A percentile compares a stretch with the other conserved stretches of the same genome.
These are phyloP conservation scores for Monosporozyma unispora DNA, from an alignment of 805 yeast genomes.

Conservation along the genomic window DNA sequence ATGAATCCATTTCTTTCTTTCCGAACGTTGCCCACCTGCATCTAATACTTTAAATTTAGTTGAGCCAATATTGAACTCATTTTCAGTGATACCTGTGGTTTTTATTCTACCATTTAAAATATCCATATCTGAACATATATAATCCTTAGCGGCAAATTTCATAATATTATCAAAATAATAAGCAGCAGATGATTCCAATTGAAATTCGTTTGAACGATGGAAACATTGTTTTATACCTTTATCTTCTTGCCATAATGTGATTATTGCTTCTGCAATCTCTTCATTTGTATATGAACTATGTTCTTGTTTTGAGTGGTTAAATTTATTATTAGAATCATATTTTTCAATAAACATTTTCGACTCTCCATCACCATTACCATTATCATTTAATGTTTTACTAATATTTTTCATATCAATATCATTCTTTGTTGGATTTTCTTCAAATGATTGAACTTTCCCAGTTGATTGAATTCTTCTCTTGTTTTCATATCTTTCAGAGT, in stretches of 20 bases:
- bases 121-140: conserved; percentile 70
- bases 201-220: conserved; percentile 63
- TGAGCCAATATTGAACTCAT: conserved; percentile 59
- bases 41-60: conserved; percentile 71
- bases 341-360: conserved; percentile 7
- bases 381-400: conserved; percentile 15
- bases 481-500: conserved; percentile 45
- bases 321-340: conserved; percentile 2
- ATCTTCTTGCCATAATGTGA: conserved; percentile 60
- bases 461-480: conserved; percentile 47
- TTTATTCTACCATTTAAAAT: conserved; percentile 85
- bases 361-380: neutral
- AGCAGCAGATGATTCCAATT: conserved; percentile 72
- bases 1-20: conserved; percentile 89
- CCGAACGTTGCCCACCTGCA: conserved; percentile 95
- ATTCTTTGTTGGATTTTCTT: conserved; percentile 10
- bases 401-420: conserved; percentile 3
- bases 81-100: conserved; percentile 92
- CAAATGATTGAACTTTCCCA: conserved; percentile 37
- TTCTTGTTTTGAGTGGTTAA: conserved; percentile 2
- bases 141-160: conserved; percentile 54
- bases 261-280: conserved; percentile 66
- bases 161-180: conserved; percentile 71
- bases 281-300: conserved; percentile 26
- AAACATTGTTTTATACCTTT: conserved; percentile 54